Percentiles rank a stretch among this genome's conserved stretches.
Evolutionary conservation across 108 stramenopile genomes (phyloP).

Genomic region (Halocafeteria seosinensis): DNA sequence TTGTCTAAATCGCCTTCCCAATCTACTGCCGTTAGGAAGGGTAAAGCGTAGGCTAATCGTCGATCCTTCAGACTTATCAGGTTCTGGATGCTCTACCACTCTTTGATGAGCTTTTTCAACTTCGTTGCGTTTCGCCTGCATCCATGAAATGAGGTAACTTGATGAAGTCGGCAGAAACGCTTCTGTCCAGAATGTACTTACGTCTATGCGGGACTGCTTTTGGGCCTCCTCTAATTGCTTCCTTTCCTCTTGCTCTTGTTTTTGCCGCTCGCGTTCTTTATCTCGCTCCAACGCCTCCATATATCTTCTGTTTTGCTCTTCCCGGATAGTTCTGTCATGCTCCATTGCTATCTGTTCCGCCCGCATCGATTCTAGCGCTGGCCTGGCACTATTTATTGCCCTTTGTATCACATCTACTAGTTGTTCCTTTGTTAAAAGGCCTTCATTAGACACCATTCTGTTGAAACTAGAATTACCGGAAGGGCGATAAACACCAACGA

Average conservation of each 20-base stretch:
- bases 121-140: neutral
- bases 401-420: neutral
- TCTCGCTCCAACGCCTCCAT: neutral
- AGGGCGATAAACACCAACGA: neutral
- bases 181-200: neutral
- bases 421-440: neutral
- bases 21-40: neutral
- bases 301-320: neutral
- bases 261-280: neutral
- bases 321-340: neutral
- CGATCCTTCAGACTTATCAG: neutral
- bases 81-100: neutral
- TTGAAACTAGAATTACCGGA: neutral
- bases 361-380: neutral
- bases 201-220: neutral
- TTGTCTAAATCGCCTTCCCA: neutral
- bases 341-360: neutral
- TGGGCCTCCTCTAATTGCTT: neutral
- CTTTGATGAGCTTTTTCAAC: neutral
- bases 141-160: neutral
- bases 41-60: neutral
- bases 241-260: neutral
- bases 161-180: neutral
- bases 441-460: neutral
- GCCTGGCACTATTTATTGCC: neutral